These are phyloP conservation scores for Histomonas meleagridis DNA, from an alignment of 208 protist species.

Conservation along the genomic window DNA sequence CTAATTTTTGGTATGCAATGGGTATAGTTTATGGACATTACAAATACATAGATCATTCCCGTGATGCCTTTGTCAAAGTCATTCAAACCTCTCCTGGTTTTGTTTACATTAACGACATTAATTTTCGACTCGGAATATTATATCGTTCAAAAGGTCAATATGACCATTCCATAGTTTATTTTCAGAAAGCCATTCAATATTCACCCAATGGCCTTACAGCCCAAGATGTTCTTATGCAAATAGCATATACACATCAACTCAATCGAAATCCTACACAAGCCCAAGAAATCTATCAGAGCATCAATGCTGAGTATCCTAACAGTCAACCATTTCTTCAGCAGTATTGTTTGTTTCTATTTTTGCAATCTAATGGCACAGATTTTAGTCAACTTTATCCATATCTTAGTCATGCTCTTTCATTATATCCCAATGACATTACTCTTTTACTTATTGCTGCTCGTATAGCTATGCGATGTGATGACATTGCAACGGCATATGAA, in stretches of 20 bases:
- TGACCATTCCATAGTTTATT: background rate
- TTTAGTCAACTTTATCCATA: background rate
- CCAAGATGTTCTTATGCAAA: background rate
- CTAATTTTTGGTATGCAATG: background rate
- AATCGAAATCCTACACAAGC: background rate
- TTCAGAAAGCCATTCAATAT: background rate
- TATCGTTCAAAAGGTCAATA: background rate
- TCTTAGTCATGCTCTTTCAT: background rate
- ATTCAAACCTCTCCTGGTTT: background rate
- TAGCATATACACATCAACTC: constrained; percentile 20
- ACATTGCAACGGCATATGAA: background rate
- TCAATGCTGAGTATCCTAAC: too few relatives aligned
- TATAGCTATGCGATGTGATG: background rate
- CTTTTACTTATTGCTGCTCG: background rate
- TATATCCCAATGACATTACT: background rate
- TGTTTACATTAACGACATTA: background rate
- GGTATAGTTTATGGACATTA: background rate
- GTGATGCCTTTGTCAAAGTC: background rate
- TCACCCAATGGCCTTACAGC: background rate
- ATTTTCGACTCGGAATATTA: background rate
- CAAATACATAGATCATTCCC: background rate
- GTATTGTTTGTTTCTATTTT: background rate
- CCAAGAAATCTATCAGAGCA: background rate
- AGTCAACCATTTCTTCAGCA: too few relatives aligned
- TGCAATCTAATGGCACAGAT: background rate